These are phyloP conservation scores for Poronia punctata DNA, from an alignment of 495 filamentous ascomycete species.

Conservation along the genomic window DNA sequence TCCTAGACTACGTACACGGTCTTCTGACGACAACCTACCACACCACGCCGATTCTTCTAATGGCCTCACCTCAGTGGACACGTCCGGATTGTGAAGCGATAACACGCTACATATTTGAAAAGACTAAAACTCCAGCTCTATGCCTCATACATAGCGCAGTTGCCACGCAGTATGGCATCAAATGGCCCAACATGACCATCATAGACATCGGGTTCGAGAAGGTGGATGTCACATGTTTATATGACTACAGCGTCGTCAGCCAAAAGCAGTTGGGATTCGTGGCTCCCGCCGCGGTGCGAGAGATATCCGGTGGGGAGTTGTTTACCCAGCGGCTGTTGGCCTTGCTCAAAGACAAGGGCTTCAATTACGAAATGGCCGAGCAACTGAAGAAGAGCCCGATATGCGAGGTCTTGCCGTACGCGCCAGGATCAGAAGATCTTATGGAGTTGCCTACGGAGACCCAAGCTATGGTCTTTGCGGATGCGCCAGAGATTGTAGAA, in stretches of 20 bases:
- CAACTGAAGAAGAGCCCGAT: constrained; percentile 85
- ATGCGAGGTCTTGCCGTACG: constrained; percentile 77
- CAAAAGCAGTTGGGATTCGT: constrained; percentile 30
- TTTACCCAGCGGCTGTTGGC: constrained; percentile 72
- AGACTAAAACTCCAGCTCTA: constrained; percentile 88
- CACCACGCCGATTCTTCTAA: constrained; percentile 79
- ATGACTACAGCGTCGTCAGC: constrained; percentile 59
- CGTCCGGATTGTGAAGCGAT: constrained; percentile 72
- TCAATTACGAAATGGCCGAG: constrained; percentile 85
- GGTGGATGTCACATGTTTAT: constrained; percentile 82
- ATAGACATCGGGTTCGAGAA: constrained; percentile 88
- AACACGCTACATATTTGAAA: constrained; percentile 91
- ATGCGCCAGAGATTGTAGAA: constrained; percentile 29
- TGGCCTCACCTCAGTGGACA: constrained; percentile 81
- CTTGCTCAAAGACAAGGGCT: constrained; percentile 61
- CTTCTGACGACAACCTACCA: constrained; percentile 84
- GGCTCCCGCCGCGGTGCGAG: constrained; percentile 47
- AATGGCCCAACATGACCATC: constrained; percentile 65
- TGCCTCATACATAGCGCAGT: constrained; percentile 78
- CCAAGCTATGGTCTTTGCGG: constrained; percentile 22
- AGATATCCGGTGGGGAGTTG: constrained; percentile 75
- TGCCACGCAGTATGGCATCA: constrained; percentile 78
- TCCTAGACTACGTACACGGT: constrained; percentile 80
- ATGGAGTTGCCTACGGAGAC: constrained; percentile 53
- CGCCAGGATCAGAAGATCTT: constrained; percentile 46